phyloP scores from a whole-genome alignment of 1,284 basidiomycete species.

The Cryptococcus sp. region DNA sequence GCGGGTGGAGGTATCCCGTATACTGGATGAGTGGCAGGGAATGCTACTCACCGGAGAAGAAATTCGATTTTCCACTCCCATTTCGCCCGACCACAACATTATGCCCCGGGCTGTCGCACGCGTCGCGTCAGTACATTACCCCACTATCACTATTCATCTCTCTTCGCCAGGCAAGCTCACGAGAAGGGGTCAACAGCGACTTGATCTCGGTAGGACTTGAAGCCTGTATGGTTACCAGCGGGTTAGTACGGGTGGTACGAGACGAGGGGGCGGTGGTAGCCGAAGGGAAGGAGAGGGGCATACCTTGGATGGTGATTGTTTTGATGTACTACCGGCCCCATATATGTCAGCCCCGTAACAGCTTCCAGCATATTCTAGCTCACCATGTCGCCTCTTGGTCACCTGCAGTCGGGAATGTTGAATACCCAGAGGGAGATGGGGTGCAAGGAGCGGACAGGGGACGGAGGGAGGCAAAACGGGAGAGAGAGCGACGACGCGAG shows the following conservation, averaged over 20 bases:
- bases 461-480: too few species aligned
- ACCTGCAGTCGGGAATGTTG: neutral
- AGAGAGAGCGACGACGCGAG: neutral
- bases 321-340: constrained; percentile 67
- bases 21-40: too few species aligned
- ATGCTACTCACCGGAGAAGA: constrained; percentile 83
- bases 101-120: constrained; percentile 66
- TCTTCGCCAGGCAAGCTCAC: constrained; percentile 26
- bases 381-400: constrained; percentile 17
- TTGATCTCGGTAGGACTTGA: constrained; percentile 83
- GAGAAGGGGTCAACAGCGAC: constrained; percentile 57
- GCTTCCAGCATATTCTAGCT: neutral
- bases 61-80: constrained; percentile 94
- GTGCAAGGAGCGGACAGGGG: too few species aligned
- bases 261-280: neutral
- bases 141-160: neutral
- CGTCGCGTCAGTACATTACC: neutral
- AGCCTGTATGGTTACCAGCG: constrained; percentile 53
- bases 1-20: too few species aligned
- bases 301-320: constrained; percentile 81
- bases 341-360: neutral
- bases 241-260: constrained; percentile 9
- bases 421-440: neutral
- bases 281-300: constrained; percentile 32
- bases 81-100: constrained; percentile 94